phyloP scores from a whole-genome alignment of 177 flowering plant species.

The Vitis hybrid region DNA sequence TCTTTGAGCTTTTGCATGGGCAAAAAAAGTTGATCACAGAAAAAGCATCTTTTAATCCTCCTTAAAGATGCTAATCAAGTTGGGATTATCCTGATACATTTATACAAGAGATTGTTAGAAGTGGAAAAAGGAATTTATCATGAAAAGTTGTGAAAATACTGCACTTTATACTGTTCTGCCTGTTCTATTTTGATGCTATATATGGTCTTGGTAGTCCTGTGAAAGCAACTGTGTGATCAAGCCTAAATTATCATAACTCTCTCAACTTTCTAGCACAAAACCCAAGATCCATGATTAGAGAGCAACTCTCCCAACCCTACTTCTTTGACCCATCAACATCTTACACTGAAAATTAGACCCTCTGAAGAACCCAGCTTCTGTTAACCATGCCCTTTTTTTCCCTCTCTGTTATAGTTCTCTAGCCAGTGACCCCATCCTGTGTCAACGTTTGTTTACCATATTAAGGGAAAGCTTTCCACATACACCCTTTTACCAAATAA shows the following conservation, averaged over 20 bases:
- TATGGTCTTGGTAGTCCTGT: conserved; percentile 10
- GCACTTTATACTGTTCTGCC: background rate
- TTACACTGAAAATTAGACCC: conserved; percentile 59
- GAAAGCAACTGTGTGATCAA: conserved; percentile 17
- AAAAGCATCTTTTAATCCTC: background rate
- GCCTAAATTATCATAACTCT: conserved; percentile 6
- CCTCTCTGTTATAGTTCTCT: conserved; percentile 11
- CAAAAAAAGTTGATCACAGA: background rate
- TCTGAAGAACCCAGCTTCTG: conserved; percentile 30
- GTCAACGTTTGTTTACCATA: conserved; percentile 18
- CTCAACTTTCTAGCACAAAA: conserved; percentile 23
- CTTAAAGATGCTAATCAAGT: background rate
- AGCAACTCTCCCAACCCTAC: conserved; percentile 31
- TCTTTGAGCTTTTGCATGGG: background rate
- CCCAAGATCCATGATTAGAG: conserved; percentile 44
- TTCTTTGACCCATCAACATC: conserved; percentile 49
- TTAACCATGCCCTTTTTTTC: conserved; percentile 14
- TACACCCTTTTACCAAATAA: conserved; percentile 27
- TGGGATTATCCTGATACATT: too few relatives aligned
- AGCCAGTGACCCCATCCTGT: conserved; percentile 13
- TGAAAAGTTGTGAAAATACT: background rate
- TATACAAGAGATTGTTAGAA: too few relatives aligned
- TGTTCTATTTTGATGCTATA: conserved; percentile 5
- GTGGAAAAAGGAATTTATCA: background rate
- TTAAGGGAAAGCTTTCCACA: conserved; percentile 9